Evolutionary conservation across 306 rosid species (phyloP), one percentile per base, ranked within the genome.

Genomic region (Cucumis sativus): DNA sequence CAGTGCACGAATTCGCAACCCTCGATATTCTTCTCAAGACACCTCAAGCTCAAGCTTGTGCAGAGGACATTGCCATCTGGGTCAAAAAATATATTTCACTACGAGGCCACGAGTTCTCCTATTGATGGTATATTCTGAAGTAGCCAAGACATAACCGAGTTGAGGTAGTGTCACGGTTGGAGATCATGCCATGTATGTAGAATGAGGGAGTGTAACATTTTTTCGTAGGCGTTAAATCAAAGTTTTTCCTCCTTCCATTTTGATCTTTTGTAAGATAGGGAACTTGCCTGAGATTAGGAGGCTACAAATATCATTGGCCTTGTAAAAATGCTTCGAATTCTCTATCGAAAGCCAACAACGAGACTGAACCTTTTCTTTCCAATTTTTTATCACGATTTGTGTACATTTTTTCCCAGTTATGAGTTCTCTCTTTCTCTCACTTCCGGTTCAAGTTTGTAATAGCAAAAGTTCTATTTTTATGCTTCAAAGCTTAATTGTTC

Each of bases 31-130:
- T 95, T 84, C 90, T 92, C 79, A 95, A 89, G 91, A 95, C 87
- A 41, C 92, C 96, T 81, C 93, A 92, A 81, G 97, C 97, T 13
- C 97, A 88, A 79, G 97, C 81, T 60, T 92, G 97, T 77, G 97
- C 96, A 0, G 99, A 95, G 87, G 99, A 95, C 78, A 88, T 95
- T 59, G 94, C 97, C 87, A 92, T 95, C 75, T 95, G 99, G 99
- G 96, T 89, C 74, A 87, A 95, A 85, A 95, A 95, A 75, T 92
- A 89, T 80, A 92, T 92, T 79, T 95, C 97, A 62, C 88, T 90
- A 69, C 87, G 97, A 81, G 97, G 99, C 79, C 96, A 95, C 20
- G 97, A 95, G 80, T 92, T 95, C 85, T 95, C 99, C 60, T 95
- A 95, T 82, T 95, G 83, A 85, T 80, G 74, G 80, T 83, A 72